Evolutionary conservation across 2,329 filamentous ascomycete species (phyloP), one percentile per base, ranked within the genome.

Genomic region (Microdochium nivale): DNA sequence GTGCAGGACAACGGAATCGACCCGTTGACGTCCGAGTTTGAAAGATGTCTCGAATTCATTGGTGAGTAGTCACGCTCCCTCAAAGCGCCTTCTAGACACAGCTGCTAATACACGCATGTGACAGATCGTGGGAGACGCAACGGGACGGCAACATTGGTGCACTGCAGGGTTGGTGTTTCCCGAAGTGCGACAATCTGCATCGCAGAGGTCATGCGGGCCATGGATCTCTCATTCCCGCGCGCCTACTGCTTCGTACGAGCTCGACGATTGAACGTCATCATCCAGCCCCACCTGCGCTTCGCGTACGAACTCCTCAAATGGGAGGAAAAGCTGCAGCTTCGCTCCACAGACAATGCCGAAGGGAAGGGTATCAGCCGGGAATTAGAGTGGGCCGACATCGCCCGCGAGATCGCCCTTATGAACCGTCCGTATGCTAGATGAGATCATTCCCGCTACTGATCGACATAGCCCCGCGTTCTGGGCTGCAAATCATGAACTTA

Each of bases 1-100:
- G 89, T 99, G 5, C 94, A 97, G 65, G 94, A 99, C 63, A 99
- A 99, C 63, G 94, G 94, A 3, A 94, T 97, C 55, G 94, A 99
- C 68, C 87, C 91, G 3, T 71, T 99, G 60, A 95, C 85, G 30
- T 81, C 87, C 32, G 88, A 96, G 58, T 95, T 97, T 68, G 80
- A 84, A 59, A 78, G 86, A 37, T 97, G 92, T 63, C 75, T 99
- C 47, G 83, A 88, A 25, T 99, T 97, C 62, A 96, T 99, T 66
- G 87, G 92, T 96, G 73, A 68, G 87, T 75, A 50, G 50, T 40
- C 27, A 32, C 43, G 25, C n/a, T 43, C 19, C 14, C 40, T 49
- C 27, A 11, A 30, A 30, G 5, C 11, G 27, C 11, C 24, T 48
- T 32, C 49, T 48, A 25, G 37, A 49, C 50, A 37, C 51, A 49